Evolutionary conservation across 2,329 filamentous ascomycete genomes (phyloP).

Genomic region (Exophiala xenobiotica): DNA sequence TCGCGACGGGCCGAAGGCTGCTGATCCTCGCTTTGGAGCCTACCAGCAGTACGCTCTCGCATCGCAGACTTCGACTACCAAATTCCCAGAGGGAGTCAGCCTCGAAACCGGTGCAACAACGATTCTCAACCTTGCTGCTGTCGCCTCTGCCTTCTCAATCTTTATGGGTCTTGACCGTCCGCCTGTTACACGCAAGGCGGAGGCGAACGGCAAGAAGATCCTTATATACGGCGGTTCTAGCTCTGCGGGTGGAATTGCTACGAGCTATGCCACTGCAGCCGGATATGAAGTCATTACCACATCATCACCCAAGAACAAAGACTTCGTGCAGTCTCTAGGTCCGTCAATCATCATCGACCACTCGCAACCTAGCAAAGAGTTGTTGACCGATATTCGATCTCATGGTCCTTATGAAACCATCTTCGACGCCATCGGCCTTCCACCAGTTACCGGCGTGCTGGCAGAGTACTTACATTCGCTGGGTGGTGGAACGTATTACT

Average conservation of each 20-base stretch:
- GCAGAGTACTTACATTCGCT: slow-evolving; percentile 1
- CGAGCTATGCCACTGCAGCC: slow-evolving; percentile 40
- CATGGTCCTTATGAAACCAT: slow-evolving; percentile 18
- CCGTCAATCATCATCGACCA: slow-evolving; percentile 35
- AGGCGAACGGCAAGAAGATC: slow-evolving; percentile 30
- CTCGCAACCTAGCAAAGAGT: neutral
- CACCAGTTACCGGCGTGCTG: slow-evolving; percentile 7
- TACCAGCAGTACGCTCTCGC: slow-evolving; percentile 29
- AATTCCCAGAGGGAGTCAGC: slow-evolving; percentile 9
- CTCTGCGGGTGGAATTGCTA: slow-evolving; percentile 39
- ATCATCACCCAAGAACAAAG: slow-evolving; percentile 36
- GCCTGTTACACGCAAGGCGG: neutral
- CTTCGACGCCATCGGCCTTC: slow-evolving; percentile 18
- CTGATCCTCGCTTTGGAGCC: slow-evolving; percentile 24
- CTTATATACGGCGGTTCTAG: slow-evolving; percentile 43
- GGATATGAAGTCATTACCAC: slow-evolving; percentile 37
- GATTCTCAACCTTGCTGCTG: slow-evolving; percentile 28
- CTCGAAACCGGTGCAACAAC: slow-evolving; percentile 16
- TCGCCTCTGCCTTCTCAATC: slow-evolving; percentile 23
- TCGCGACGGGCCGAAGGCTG: slow-evolving; percentile 11
- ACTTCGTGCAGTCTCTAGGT: slow-evolving; percentile 36
- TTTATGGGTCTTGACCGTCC: slow-evolving; percentile 17
- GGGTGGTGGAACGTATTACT: slow-evolving; percentile 13
- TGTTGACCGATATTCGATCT: slow-evolving; percentile 6
- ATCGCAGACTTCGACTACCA: slow-evolving; percentile 10